A percentile compares a stretch with the other conserved stretches of the same genome.
These are phyloP conservation scores for Aureobasidium leucospermi DNA, from an alignment of 2,329 filamentous ascomycete species.

Conservation along the genomic window DNA sequence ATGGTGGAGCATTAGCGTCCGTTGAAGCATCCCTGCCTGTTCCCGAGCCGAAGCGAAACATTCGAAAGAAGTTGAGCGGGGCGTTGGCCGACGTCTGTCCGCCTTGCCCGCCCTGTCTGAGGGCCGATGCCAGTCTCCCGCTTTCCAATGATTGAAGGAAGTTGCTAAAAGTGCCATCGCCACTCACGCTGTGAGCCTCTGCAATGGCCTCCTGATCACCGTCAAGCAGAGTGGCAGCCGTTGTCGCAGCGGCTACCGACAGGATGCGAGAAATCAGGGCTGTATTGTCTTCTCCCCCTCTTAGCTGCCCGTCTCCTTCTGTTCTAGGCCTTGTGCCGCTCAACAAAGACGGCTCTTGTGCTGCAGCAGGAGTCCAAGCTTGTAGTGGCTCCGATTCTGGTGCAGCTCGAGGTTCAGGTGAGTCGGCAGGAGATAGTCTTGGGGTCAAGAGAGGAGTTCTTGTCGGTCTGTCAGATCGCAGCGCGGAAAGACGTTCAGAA, in stretches of 20 bases:
- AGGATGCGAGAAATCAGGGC: slow-evolving; percentile 55
- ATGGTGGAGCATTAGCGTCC: slow-evolving; percentile 1
- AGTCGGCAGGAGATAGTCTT: background rate
- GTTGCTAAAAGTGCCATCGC: slow-evolving; percentile 53
- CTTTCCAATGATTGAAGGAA: slow-evolving; percentile 57
- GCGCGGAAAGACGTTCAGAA: slow-evolving; percentile 23
- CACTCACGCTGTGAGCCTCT: slow-evolving; percentile 47
- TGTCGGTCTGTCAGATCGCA: slow-evolving; percentile 25
- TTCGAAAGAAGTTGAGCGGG: slow-evolving; percentile 60
- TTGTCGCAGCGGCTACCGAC: slow-evolving; percentile 56
- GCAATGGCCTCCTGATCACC: slow-evolving; percentile 48
- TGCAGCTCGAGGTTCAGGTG: background rate
- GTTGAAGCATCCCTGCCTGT: slow-evolving; percentile 18
- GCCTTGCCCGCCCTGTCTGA: slow-evolving; percentile 41
- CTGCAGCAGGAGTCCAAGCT: background rate
- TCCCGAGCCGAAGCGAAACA: slow-evolving; percentile 59
- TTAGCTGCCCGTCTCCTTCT: slow-evolving; percentile 45
- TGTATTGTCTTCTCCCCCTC: slow-evolving; percentile 52
- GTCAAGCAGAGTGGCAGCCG: slow-evolving; percentile 58
- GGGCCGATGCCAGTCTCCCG: slow-evolving; percentile 50
- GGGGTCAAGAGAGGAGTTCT: background rate
- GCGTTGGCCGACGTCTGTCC: slow-evolving; percentile 31
- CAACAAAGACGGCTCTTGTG: background rate
- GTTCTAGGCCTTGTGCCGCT: slow-evolving; percentile 1
- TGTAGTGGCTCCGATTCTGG: background rate